Base-by-base conservation (phyloP, 163 green algal genomes). In the Scenedesmus sp. region DNA sequence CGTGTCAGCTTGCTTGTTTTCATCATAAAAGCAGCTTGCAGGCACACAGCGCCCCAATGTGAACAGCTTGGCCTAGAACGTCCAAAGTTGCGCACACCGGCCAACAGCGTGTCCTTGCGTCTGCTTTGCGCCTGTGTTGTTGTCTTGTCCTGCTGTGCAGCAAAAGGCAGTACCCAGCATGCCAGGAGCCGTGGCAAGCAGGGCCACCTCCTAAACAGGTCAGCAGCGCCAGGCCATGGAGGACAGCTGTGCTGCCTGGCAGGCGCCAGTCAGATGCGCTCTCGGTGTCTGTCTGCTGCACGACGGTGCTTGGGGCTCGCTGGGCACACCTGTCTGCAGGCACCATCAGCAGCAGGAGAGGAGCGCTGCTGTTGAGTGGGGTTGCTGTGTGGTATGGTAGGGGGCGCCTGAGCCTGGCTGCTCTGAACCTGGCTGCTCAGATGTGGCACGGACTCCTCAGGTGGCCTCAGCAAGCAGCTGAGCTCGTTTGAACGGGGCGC, bases 101-200 rank as follows among this genome's bases (percentile, higher is more conserved):
- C 65, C 40, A 7, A 76, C 30, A 4, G 30, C 65, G 24, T 70
- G 82, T 78, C 51, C 12, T 30, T 86, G 44, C 20, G 43, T 33
- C 16, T 83, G 33, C 33, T 49, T 13, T 82, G n/a, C 44, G 30
- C 70, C 70, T 80, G 70, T 43, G 33, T 46, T 40, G 56, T 70
- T 70, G 20, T 70, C 33, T 2, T 80, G 70, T 13, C n/a, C 70
- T 80, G 65, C 65, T 83, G 65, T 76, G 65, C 85, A 83, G 85
- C 85, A 89, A 53, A 89, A 83, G 68, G 68, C 85, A 40, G 85
- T 83, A n/a, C 30, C 68, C 4, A 83, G 13, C 43, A 72, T 89
- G 61, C n/a, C 85, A 46, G 85, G 59, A 43, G 85, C 46, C 9
- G 33, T 90, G 35, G 85, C 85, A 6, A 90, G 85, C 85, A 83